These are phyloP conservation scores for Calophaca sinica DNA, from an alignment of 306 rosid species.

Conservation along the genomic window DNA sequence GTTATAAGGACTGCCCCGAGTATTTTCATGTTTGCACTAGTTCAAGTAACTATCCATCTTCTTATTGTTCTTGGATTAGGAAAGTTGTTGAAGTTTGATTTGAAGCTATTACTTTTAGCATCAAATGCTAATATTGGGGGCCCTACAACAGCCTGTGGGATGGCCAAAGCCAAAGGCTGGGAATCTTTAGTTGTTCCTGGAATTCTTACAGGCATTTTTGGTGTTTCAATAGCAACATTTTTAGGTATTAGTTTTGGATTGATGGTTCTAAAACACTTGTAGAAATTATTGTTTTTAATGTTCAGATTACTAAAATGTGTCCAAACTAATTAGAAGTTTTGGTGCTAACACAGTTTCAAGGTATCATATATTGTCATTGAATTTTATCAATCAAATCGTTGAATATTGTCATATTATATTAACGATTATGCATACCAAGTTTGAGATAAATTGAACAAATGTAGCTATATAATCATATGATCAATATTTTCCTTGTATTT, in stretches of 20 bases:
- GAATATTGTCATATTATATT: no score
- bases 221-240: constrained; percentile 72
- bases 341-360: not conserved
- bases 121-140: constrained; percentile 89
- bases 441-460: no score
- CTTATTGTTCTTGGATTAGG: constrained; percentile 65
- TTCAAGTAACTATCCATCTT: constrained; percentile 78
- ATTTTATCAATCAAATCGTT: no score
- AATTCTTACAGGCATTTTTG: constrained; percentile 77
- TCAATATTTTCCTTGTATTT: no score
- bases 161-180: constrained; percentile 84
- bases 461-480: no score
- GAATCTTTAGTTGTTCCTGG: constrained; percentile 75
- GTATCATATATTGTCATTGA: not conserved
- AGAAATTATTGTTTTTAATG: not conserved
- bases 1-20: constrained; percentile 69
- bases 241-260: constrained; percentile 70
- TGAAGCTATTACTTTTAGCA: constrained; percentile 69
- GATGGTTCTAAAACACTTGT: constrained; percentile 62
- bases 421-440: no score
- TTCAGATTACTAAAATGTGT: not conserved
- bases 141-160: constrained; percentile 87
- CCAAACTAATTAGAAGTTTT: not conserved
- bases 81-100: constrained; percentile 63
- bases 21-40: constrained; percentile 69